These are phyloP conservation scores for Trichoderma atrobrunneum DNA, from an alignment of 2,329 filamentous ascomycete species.

Conservation along the genomic window DNA sequence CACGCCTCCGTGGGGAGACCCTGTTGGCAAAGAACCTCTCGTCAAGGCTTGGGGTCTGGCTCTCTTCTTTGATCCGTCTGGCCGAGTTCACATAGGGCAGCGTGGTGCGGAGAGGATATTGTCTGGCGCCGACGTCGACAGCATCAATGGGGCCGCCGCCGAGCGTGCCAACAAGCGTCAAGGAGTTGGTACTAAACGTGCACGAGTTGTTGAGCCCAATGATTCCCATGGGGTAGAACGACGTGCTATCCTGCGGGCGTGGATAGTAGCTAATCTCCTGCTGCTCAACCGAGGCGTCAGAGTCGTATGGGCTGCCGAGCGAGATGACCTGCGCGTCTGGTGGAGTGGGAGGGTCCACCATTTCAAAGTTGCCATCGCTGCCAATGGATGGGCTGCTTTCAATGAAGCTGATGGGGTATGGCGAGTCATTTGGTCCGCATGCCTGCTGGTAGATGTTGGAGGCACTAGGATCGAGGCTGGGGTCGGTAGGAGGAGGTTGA, in stretches of 20 bases:
- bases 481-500: not conserved
- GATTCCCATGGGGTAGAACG: not conserved
- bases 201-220: not conserved
- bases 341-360: slow-evolving; percentile 7
- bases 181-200: not conserved
- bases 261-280: not conserved
- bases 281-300: not conserved
- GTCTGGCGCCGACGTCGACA: not conserved
- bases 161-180: not conserved
- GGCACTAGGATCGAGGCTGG: not conserved
- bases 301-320: not conserved
- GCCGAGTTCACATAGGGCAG: not conserved
- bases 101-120: not conserved
- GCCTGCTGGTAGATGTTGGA: not conserved
- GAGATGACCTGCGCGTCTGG: not conserved
- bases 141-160: not conserved
- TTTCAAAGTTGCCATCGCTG: not conserved
- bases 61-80: not conserved
- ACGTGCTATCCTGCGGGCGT: not conserved
- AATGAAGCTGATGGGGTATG: not conserved
- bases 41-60: not conserved
- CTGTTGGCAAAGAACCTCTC: not conserved
- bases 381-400: slow-evolving; percentile 11
- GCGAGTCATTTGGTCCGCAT: not conserved
- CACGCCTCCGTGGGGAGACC: not conserved